Conservation (phyloP, 148 eudicot genomes). For the Salicornia ramosissima region DNA sequence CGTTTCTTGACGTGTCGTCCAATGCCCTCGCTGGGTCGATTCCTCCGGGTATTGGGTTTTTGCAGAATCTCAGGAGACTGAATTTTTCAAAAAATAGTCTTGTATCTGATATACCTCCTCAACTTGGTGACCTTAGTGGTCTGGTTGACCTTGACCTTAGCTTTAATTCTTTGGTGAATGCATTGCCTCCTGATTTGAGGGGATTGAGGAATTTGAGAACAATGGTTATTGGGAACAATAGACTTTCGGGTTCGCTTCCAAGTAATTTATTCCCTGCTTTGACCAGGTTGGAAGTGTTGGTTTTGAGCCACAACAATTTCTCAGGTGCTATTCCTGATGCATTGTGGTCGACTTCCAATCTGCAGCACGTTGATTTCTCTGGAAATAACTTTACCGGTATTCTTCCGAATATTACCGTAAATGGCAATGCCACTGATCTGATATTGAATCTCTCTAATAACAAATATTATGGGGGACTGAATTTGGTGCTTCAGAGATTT, state of each 20-base stretch:
- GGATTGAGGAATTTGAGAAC: constrained; percentile 57
- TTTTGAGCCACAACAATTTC: constrained; percentile 54
- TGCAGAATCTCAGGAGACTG: constrained; percentile 48
- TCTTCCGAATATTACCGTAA: constrained; percentile 41
- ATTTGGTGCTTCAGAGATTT: constrained; percentile 44
- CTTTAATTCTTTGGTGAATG: constrained; percentile 44
- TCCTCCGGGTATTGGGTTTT: constrained; percentile 53
- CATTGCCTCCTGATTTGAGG: constrained; percentile 53
- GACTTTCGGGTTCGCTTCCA: constrained; percentile 55
- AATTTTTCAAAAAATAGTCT: constrained; percentile 66
- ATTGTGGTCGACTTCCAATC: constrained; percentile 55
- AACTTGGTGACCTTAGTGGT: constrained; percentile 59
- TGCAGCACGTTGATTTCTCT: constrained; percentile 68
- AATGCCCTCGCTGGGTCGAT: constrained; percentile 63
- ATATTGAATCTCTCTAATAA: constrained; percentile 63
- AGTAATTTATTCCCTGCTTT: constrained; percentile 48
- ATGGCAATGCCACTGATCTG: constrained; percentile 37
- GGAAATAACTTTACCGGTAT: constrained; percentile 62
- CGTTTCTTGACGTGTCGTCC: constrained; percentile 54
- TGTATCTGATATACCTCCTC: constrained; percentile 60
- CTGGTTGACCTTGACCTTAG: constrained; percentile 90
- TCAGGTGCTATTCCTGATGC: constrained; percentile 54
- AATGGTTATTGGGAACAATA: constrained; percentile 54
- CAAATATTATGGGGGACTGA: constrained; percentile 57
- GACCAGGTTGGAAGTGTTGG: constrained; percentile 46